Base-by-base conservation (phyloP, 2,329 filamentous ascomycete species). In the Hypoxylon sp. region DNA sequence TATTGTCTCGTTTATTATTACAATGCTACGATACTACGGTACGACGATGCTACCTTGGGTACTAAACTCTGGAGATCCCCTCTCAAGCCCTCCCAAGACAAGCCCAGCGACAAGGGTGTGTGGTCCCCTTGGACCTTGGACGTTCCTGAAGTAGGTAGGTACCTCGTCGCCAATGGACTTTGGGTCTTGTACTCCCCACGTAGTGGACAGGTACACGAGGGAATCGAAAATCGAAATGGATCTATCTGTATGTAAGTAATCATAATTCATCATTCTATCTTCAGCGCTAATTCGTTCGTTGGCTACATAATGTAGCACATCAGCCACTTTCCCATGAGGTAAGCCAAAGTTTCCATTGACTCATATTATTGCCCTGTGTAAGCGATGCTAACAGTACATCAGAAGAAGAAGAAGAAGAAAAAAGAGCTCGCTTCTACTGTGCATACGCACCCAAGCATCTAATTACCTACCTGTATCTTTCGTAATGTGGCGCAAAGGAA, bases 1-100 rank as follows among this genome's bases (percentile, higher is more conserved):
- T 49, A 58, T 49, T 58, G 51, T 57, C 54, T 57, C 54, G 54
- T 57, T 57, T 57, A 57, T 57, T 47, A 48, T 57, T 55, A 21
- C 54, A 48, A 47, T 57, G 12, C 47, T 51, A 58, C 50, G 31
- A 38, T 55, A 52, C 40, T 21, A 35, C 26, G 32, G 30, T 58
- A 45, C 51, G 32, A 49, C 43, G 32, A 25, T 5, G 21, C 9
- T 6, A 9, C 21, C 21, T 50, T 58, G 34, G 29, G 42, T 48
- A 40, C 34, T 32, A 29, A 27, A 19, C 35, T 50, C 41, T 58
- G 47, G 47, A 58, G 55, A 55, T 55, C 51, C 55, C 37, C 47
- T 21, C 41, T 47, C 35, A 31, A 25, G 32, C 32, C n/a, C n/a
- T n/a, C n/a, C n/a, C n/a, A n/a, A n/a, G n/a, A n/a, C n/a, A n/a